phyloP scores from a whole-genome alignment of 768 basidiomycete genomes.

The Leccinum variicolor region DNA sequence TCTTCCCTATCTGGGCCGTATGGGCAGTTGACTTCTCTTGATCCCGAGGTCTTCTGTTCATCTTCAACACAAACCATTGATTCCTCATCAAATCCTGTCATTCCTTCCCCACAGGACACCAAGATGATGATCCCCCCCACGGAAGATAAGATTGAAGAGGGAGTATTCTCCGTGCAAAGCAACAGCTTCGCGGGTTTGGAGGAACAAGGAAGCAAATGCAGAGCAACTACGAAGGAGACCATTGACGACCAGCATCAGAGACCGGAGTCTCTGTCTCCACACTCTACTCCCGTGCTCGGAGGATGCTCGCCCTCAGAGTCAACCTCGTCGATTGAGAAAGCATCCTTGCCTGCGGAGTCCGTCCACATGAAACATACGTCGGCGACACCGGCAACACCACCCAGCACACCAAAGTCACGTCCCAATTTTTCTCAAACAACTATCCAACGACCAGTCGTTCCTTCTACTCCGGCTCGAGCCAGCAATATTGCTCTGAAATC shows the following conservation, averaged over 20 bases:
- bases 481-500: conserved; percentile 5
- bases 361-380: conserved; percentile 11
- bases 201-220: conserved; percentile 29
- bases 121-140: not conserved
- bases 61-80: conserved; percentile 3
- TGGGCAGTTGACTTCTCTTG: conserved; percentile 4
- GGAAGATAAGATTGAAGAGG: not conserved
- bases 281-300: conserved; percentile 44
- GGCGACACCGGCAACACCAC: conserved; percentile 17
- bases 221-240: conserved; percentile 25
- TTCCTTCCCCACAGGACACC: not conserved
- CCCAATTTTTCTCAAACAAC: conserved; percentile 17
- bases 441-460: conserved; percentile 28
- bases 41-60: not conserved
- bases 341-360: conserved; percentile 3
- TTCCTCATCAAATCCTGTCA: not conserved
- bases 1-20: not conserved
- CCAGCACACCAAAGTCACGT: conserved; percentile 14
- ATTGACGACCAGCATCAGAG: conserved; percentile 33
- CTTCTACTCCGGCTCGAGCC: conserved; percentile 28
- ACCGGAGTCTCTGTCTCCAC: conserved; percentile 58
- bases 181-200: not conserved
- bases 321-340: conserved; percentile 15
- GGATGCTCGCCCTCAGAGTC: conserved; percentile 28
- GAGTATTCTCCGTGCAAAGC: not conserved